Percentiles rank a stretch among this genome's conserved stretches.
Evolutionary conservation across 1,284 basidiomycete species (phyloP).

Genomic region (Calocybe gambosa): DNA sequence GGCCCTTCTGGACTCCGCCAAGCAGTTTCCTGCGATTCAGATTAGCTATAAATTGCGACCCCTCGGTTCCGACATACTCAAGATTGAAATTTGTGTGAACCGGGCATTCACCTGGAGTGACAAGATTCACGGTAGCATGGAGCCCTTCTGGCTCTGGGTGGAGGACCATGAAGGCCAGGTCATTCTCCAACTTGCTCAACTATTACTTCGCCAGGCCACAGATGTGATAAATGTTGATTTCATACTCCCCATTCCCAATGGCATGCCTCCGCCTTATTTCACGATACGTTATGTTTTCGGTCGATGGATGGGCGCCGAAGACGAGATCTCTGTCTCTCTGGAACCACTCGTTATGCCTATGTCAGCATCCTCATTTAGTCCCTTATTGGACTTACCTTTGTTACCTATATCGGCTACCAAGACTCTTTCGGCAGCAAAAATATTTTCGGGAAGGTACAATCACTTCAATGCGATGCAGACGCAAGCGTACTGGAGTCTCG

Average conservation of each 20-base stretch:
- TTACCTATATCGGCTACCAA: conserved; percentile 54
- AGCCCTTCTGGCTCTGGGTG: conserved; percentile 96
- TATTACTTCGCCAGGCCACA: conserved; percentile 68
- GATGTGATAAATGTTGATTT: conserved; percentile 67
- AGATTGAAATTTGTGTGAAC: conserved; percentile 62
- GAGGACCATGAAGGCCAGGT: conserved; percentile 78
- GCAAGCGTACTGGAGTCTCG: conserved; percentile 82
- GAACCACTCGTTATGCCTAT: conserved; percentile 75
- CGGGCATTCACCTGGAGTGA: conserved; percentile 83
- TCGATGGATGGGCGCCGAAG: conserved; percentile 91
- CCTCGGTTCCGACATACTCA: conserved; percentile 79
- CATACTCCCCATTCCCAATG: conserved; percentile 65
- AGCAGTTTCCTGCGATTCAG: conserved; percentile 78
- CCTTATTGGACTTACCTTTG: conserved; percentile 79
- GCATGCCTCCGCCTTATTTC: conserved; percentile 52
- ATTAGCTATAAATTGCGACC: conserved; percentile 73
- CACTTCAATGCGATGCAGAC: conserved; percentile 87
- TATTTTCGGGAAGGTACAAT: conserved; percentile 40
- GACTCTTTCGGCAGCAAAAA: conserved; percentile 40
- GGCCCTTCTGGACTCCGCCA: conserved; percentile 76
- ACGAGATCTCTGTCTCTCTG: conserved; percentile 61
- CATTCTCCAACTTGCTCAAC: conserved; percentile 80
- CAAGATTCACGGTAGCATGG: conserved; percentile 69
- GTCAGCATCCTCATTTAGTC: conserved; percentile 56
- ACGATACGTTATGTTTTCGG: conserved; percentile 84